Percentiles rank a stretch among this genome's conserved stretches.
phyloP scores from a whole-genome alignment of 2,329 filamentous ascomycete genomes.

The Drechslerella stenobrocha region DNA sequence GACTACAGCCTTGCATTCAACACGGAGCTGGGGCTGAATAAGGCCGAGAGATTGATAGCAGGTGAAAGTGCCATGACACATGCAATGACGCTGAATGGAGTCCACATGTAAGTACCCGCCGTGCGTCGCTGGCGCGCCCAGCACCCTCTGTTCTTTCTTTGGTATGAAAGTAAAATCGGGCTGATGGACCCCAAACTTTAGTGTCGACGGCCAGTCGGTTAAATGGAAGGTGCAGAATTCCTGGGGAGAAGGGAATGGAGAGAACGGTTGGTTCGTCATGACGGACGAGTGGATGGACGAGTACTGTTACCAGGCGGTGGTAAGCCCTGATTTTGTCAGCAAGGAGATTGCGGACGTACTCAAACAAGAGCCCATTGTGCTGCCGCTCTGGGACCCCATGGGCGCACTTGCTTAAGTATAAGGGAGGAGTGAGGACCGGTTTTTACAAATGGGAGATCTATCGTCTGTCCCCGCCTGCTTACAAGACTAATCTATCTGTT shows the following conservation, averaged over 20 bases:
- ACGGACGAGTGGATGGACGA: constrained; percentile 67
- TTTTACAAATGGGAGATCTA: not conserved
- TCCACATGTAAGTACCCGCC: constrained; percentile 63
- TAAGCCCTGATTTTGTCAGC: constrained; percentile 70
- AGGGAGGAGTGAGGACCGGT: not conserved
- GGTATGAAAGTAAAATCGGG: not conserved
- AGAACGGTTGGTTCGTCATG: constrained; percentile 88
- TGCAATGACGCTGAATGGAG: constrained; percentile 86
- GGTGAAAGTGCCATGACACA: constrained; percentile 86
- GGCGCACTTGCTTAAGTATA: constrained; percentile 67
- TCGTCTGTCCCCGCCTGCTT: no score
- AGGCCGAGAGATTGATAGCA: constrained; percentile 72
- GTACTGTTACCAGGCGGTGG: constrained; percentile 83
- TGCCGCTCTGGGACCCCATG: constrained; percentile 82
- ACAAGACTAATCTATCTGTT: no score
- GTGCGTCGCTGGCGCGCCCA: no score
- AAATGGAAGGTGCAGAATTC: constrained; percentile 87
- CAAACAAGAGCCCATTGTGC: constrained; percentile 68
- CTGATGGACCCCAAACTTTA: not conserved
- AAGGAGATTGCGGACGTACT: constrained; percentile 71
- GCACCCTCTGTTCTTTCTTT: no score
- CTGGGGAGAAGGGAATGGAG: constrained; percentile 72
- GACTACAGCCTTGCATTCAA: constrained; percentile 86
- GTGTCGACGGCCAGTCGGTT: constrained; percentile 68
- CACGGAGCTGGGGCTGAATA: constrained; percentile 71